A percentile compares a stretch with the other conserved stretches of the same genome.
Evolutionary conservation across 2,329 filamentous ascomycete species (phyloP).

Genomic region (Dactylellina parvicollis): DNA sequence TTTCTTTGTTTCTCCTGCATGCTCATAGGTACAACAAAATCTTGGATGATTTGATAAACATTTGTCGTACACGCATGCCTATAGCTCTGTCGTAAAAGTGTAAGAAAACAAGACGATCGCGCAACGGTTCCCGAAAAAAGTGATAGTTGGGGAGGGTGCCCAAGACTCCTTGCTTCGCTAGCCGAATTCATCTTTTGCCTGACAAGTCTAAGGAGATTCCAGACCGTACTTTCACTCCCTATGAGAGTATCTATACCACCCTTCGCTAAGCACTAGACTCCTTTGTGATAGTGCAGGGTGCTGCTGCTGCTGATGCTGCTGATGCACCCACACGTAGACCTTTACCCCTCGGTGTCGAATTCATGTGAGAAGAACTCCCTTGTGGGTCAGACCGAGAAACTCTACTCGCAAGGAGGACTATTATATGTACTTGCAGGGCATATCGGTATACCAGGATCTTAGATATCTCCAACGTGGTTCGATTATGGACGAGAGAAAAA

Average conservation of each 20-base stretch:
- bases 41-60: slow-evolving; percentile 24
- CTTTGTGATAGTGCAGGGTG: slow-evolving; percentile 28
- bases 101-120: not conserved
- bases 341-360: slow-evolving; percentile 3
- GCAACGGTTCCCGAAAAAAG: slow-evolving; percentile 8
- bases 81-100: slow-evolving; percentile 14
- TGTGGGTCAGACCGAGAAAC: slow-evolving; percentile 13
- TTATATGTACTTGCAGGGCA: slow-evolving; percentile 3
- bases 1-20: slow-evolving; percentile 11
- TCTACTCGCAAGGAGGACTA: not conserved
- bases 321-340: slow-evolving; percentile 11
- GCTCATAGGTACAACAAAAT: not conserved
- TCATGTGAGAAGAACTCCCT: slow-evolving; percentile 10
- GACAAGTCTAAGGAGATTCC: slow-evolving; percentile 27
- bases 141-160: not conserved
- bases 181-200: slow-evolving; percentile 17
- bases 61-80: slow-evolving; percentile 23
- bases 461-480: slow-evolving; percentile 6
- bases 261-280: slow-evolving; percentile 5
- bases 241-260: not conserved
- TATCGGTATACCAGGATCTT: slow-evolving; percentile 23
- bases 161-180: slow-evolving; percentile 48
- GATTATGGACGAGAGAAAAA: not conserved
- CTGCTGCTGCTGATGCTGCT: slow-evolving; percentile 7
- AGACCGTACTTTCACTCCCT: slow-evolving; percentile 18